Percentiles rank a stretch among this genome's conserved stretches.
phyloP scores from a whole-genome alignment of 495 filamentous ascomycete species.

The Amniculicola lignicola region DNA sequence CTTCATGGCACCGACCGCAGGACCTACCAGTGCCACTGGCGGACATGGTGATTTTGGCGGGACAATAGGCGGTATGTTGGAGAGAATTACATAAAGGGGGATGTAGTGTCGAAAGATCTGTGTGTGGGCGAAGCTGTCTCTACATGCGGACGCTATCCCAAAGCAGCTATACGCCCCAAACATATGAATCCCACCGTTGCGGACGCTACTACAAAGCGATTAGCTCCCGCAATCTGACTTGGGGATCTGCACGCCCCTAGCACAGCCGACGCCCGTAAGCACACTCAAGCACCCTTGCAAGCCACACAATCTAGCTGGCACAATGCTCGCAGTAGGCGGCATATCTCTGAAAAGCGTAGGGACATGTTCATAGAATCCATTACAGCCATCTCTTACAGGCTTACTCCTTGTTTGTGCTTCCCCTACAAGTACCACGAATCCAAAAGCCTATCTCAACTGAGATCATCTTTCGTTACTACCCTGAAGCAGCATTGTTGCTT shows the following conservation, averaged over 20 bases:
- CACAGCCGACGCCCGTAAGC: not conserved
- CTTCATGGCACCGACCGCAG: conserved; percentile 1
- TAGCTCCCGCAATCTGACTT: conserved; percentile 2
- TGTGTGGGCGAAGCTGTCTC: not conserved
- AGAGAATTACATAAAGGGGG: not conserved
- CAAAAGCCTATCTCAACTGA: not conserved
- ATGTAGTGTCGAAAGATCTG: not conserved
- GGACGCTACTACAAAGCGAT: not conserved
- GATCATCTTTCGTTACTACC: not conserved
- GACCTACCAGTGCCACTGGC: conserved; percentile 2
- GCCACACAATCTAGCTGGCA: not conserved
- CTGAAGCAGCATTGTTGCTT: not conserved
- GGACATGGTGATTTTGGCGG: not conserved
- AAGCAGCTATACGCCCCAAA: not conserved
- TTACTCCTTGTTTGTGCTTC: not conserved
- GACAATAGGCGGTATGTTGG: not conserved
- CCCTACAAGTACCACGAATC: not conserved
- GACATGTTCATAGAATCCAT: not conserved
- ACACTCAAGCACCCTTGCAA: not conserved
- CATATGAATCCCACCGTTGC: not conserved
- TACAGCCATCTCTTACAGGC: not conserved
- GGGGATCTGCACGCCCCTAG: not conserved
- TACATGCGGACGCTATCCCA: not conserved
- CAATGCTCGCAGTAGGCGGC: not conserved
- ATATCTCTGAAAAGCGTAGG: conserved; percentile 1